Evolutionary conservation across 2,329 filamentous ascomycete species (phyloP), one percentile per base, ranked within the genome.

Genomic region (Catunica adiposa): DNA sequence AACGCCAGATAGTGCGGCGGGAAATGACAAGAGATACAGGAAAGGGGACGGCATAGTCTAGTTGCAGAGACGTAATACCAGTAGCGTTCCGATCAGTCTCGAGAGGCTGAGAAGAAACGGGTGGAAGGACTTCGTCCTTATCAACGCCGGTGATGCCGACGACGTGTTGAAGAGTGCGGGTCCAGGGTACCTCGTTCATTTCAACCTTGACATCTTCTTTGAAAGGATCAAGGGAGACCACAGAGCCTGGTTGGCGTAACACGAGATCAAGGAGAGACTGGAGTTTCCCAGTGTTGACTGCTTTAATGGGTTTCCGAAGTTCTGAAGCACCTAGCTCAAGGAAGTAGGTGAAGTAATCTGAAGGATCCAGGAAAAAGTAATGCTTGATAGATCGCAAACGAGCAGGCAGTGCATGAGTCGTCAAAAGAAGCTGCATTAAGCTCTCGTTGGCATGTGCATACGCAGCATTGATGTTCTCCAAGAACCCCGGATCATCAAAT

Each of bases 321-420:
- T 98, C 92, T 1, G 89, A 89, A 29, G 85, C 77, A 55, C 88
- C 83, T 20, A 98, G 80, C 65, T 98, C 92, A 58, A 98, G 81
- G 67, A 98, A 98, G 69, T 97, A 94, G 2, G 89, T 89, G 68
- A 98, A 97, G 72, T 95, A 98, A 67, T 98, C 92, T 34, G 92
- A 96, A 7, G 89, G 85, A 63, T 97, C 90, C 60, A 98, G 82
- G 74, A 98, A 98, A 73, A 97, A 98, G 71, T 98, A 98, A 69
- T 98, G 92, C 67, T 98, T 98, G 40, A 98, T 74, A 14, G 90
- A 97, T 48, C 84, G 81, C 56, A 98, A 76, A 38, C 92, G 80
- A 26, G 86, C 84, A 0, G 90, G 89, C 3, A 98, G 77, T 11
- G 86, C 86, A 65, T 98, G 92, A 5, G 92, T 92, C 0, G 90